Evolutionary conservation across 345 rosid genomes (phyloP).

Genomic region (Gossypium turneri): DNA sequence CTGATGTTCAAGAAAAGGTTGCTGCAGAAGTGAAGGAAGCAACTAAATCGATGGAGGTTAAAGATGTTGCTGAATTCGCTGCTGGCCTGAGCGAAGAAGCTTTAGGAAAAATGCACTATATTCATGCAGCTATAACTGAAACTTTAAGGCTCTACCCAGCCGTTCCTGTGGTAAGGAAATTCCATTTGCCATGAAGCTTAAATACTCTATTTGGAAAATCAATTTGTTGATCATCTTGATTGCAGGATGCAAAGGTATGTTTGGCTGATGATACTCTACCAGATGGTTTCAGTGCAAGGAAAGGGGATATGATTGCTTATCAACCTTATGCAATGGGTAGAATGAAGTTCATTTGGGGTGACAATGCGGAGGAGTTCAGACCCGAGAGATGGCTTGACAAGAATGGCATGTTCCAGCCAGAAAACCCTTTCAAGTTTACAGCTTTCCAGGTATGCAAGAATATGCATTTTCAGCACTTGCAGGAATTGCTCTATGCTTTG

Average conservation of each 20-base stretch:
- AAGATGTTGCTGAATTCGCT: conserved; percentile 26
- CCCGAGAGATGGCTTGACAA: conserved; percentile 52
- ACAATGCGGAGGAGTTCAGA: conserved; percentile 42
- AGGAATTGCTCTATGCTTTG: too few relatives aligned
- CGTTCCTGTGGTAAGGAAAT: conserved; percentile 48
- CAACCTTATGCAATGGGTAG: conserved; percentile 66
- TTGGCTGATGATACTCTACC: conserved; percentile 56
- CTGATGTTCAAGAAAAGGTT: conserved; percentile 43
- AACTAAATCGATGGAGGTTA: conserved; percentile 5
- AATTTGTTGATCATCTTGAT: background rate
- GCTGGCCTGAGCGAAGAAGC: conserved; percentile 33
- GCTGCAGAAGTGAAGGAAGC: conserved; percentile 37
- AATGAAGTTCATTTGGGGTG: conserved; percentile 60
- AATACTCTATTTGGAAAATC: background rate
- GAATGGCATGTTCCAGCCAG: conserved; percentile 36
- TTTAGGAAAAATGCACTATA: conserved; percentile 48
- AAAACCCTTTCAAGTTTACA: conserved; percentile 57
- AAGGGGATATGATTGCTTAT: conserved; percentile 49
- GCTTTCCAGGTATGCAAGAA: conserved; percentile 46
- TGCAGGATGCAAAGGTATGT: conserved; percentile 54
- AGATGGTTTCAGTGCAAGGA: conserved; percentile 48
- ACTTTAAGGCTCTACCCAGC: conserved; percentile 57
- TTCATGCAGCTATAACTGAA: conserved; percentile 59
- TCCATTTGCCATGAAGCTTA: background rate
- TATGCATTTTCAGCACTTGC: background rate